Evolutionary conservation across 1,139 yeast species (phyloP), one percentile per base, ranked within the genome.

Genomic region (Insectozyma bohioensis): DNA sequence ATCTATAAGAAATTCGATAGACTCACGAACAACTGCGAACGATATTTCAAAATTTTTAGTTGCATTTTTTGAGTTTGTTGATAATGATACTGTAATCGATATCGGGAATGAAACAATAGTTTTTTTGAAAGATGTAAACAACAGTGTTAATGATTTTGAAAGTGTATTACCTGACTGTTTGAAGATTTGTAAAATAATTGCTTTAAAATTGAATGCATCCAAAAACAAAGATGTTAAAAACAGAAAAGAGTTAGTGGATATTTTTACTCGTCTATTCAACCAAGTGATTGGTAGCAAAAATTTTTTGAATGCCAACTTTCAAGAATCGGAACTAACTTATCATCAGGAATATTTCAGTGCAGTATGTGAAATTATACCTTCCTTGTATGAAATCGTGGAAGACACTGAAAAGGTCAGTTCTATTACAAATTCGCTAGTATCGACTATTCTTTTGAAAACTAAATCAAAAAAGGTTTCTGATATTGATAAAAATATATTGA

Each of bases 61-160:
- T 6, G 63, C 60, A 0, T 88, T 88, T 51, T 60, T 81, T 13
- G 62, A 63, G 6, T 74, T 87, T 0, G 62, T 90, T 26, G 95
- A 85, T 41, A 72, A 71, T 41, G 95, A 87, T 45, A 78, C 86
- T 0, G 63, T 87, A 21, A 85, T 81, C 37, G 96, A 88, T 39
- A 69, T 86, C 16, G 87, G 90, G 81, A 55, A 54, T 12, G 72
- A 72, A 16, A 64, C 80, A 14, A 59, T 76, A 27, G 58, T 56
- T 5, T 87, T 85, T 47, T 63, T 85, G 43, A 78, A 70, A 41
- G 87, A 80, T 16, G 72, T 79, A 0, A 47, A 68, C 25, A 56
- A 71, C 10, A 76, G 78, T 46, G 55, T 71, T 12, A 45, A 59
- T n/a, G 51, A 61, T 3, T 85, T 76, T 52, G 70, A 69, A 35